Conservation (phyloP, 2,329 filamentous ascomycete species). For the Exserohilum rostratum region DNA sequence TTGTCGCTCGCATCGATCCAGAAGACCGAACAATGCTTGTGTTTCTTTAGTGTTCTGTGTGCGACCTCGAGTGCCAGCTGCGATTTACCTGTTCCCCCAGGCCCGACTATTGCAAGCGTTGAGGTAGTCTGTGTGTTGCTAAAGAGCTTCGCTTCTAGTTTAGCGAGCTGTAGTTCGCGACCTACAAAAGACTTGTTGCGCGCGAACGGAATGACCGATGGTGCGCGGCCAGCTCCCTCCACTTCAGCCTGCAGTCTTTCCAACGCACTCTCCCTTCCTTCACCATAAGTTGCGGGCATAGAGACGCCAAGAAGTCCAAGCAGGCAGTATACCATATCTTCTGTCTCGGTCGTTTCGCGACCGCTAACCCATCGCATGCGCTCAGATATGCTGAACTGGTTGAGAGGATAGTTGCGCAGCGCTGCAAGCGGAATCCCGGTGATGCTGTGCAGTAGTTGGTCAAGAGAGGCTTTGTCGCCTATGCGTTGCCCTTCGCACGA, state of each 20-base stretch:
- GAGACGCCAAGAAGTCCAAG: slow-evolving; percentile 29
- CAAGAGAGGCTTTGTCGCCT: slow-evolving; percentile 18
- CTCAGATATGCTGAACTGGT: neutral
- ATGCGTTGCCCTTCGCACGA: slow-evolving; percentile 11
- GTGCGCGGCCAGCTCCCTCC: slow-evolving; percentile 16
- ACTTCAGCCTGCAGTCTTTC: slow-evolving; percentile 21
- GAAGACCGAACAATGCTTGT: slow-evolving; percentile 50
- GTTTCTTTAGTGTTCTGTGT: slow-evolving; percentile 45
- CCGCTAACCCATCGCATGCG: neutral
- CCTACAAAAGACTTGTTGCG: slow-evolving; percentile 35
- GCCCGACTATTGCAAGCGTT: slow-evolving; percentile 20
- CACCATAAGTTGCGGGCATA: slow-evolving; percentile 22
- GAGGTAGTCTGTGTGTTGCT: slow-evolving; percentile 17
- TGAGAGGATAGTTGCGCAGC: neutral
- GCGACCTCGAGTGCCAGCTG: slow-evolving; percentile 47
- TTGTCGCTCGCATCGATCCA: slow-evolving; percentile 52
- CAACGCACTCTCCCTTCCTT: slow-evolving; percentile 25
- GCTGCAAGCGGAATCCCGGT: slow-evolving; percentile 1
- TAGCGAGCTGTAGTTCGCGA: slow-evolving; percentile 28
- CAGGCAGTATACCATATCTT: slow-evolving; percentile 33
- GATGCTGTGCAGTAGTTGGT: slow-evolving; percentile 19
- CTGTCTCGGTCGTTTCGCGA: slow-evolving; percentile 31
- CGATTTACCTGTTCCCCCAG: slow-evolving; percentile 26
- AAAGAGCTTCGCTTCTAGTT: slow-evolving; percentile 34
- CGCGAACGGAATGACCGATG: slow-evolving; percentile 34